Conservation (phyloP, 1,284 basidiomycete species). For the Clitocybe nebularis region DNA sequence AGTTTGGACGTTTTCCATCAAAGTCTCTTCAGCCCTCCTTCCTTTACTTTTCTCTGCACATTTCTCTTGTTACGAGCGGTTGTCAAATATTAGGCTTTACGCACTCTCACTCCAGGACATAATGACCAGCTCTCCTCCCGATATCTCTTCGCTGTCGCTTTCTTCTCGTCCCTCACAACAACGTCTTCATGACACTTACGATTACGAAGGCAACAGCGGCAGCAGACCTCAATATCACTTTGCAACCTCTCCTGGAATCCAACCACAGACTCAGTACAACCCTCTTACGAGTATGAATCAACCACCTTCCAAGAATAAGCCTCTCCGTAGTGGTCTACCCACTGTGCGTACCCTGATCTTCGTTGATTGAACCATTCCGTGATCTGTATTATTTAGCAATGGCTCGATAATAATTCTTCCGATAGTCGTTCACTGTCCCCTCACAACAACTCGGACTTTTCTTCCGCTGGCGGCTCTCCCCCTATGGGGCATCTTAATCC, state of each 20-base stretch:
- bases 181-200: constrained; percentile 82
- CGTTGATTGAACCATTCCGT: constrained; percentile 16
- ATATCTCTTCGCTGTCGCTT: constrained; percentile 72
- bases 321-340: constrained; percentile 63
- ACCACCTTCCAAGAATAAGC: constrained; percentile 72
- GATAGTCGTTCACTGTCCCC: constrained; percentile 80
- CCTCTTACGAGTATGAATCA: constrained; percentile 54
- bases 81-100: constrained; percentile 18
- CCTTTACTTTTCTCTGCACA: constrained; percentile 23
- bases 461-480: constrained; percentile 77
- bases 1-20: constrained; percentile 21
- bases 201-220: constrained; percentile 61
- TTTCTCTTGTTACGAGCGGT: constrained; percentile 31
- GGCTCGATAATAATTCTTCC: constrained; percentile 65
- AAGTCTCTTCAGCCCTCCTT: constrained; percentile 18
- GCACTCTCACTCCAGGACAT: constrained; percentile 29
- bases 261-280: constrained; percentile 61
- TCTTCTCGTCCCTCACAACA: constrained; percentile 52
- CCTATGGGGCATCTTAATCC: constrained; percentile 56
- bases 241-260: constrained; percentile 61
- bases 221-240: constrained; percentile 65
- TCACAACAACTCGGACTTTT: constrained; percentile 80
- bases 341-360: constrained; percentile 47
- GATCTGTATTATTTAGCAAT: constrained; percentile 52
- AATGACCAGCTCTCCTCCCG: constrained; percentile 77